Evolutionary conservation across 1,139 yeast species (phyloP).

Genomic region (Kodamaea ohmeri): DNA sequence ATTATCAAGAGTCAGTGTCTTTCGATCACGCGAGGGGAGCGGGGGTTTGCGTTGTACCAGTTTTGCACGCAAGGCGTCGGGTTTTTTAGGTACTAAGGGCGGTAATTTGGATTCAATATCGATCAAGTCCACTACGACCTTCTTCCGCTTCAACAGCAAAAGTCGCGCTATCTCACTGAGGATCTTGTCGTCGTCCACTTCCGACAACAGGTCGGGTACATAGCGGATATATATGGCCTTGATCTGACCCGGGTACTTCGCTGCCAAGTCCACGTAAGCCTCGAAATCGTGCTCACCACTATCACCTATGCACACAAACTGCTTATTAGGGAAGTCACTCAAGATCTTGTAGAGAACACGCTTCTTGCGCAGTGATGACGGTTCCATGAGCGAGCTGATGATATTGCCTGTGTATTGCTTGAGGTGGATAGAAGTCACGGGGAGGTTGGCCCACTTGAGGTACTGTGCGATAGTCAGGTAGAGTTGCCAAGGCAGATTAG

Average conservation of each 20-base stretch:
- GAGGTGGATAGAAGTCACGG: constrained; percentile 75
- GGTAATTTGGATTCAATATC: constrained; percentile 29
- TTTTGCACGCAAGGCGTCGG: constrained; percentile 28
- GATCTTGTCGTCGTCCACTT: constrained; percentile 43
- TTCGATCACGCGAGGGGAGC: constrained; percentile 17
- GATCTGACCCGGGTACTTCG: constrained; percentile 57
- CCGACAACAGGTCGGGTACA: constrained; percentile 67
- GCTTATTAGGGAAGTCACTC: constrained; percentile 71
- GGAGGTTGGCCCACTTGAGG: constrained; percentile 55
- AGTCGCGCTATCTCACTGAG: constrained; percentile 32
- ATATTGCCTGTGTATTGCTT: constrained; percentile 85
- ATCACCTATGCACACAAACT: constrained; percentile 85
- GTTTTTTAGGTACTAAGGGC: constrained; percentile 43
- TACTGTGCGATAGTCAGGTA: constrained; percentile 64
- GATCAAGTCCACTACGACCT: constrained; percentile 28
- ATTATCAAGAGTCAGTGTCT: no score
- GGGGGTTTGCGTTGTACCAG: constrained; percentile 21
- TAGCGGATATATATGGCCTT: constrained; percentile 78
- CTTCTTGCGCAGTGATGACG: constrained; percentile 78
- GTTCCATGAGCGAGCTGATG: constrained; percentile 77
- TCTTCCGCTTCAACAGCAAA: constrained; percentile 17
- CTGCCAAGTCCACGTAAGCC: constrained; percentile 76
- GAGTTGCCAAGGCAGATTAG: constrained; percentile 93
- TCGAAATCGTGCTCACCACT: constrained; percentile 95
- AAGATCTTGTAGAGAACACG: constrained; percentile 62